Percentiles rank a stretch among this genome's conserved stretches.
Evolutionary conservation across 164 flowering plant species (phyloP).

Genomic region (Stephania cephalantha): DNA sequence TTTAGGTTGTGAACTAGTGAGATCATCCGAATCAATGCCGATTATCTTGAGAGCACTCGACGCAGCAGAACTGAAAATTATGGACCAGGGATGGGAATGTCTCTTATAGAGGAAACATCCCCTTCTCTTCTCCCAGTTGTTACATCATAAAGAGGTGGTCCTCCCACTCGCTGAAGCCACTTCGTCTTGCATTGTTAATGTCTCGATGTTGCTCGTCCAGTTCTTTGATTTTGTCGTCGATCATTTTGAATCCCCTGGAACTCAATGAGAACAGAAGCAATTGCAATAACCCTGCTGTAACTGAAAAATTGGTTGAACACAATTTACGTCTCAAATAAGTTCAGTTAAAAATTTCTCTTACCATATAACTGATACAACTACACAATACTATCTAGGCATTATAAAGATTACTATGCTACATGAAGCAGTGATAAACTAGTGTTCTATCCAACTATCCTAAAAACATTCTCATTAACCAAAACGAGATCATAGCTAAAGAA

Average conservation of each 20-base stretch:
- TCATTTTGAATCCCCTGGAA: conserved; percentile 32
- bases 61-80: conserved; percentile 16
- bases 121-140: conserved; percentile 46
- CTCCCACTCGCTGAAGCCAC: conserved; percentile 23
- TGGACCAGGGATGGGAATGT: conserved; percentile 8
- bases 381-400: too few species aligned
- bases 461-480: neutral
- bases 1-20: conserved; percentile 25
- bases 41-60: conserved; percentile 2
- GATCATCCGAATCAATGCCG: conserved; percentile 26
- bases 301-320: neutral
- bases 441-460: neutral
- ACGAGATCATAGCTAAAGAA: neutral
- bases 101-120: conserved; percentile 19
- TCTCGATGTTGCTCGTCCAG: conserved; percentile 25
- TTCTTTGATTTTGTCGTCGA: conserved; percentile 33
- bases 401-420: too few species aligned
- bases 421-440: neutral
- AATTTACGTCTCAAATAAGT: neutral
- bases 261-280: conserved; percentile 31
- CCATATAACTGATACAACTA: too few species aligned
- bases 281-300: conserved; percentile 36
- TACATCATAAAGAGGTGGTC: conserved; percentile 24
- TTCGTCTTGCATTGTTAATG: conserved; percentile 29
- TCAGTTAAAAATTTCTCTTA: too few species aligned